Evolutionary conservation across 225 moss, liverwort and hornwort species (phyloP), one percentile per base, ranked within the genome.

Genomic region (Sphagnum contortum): DNA sequence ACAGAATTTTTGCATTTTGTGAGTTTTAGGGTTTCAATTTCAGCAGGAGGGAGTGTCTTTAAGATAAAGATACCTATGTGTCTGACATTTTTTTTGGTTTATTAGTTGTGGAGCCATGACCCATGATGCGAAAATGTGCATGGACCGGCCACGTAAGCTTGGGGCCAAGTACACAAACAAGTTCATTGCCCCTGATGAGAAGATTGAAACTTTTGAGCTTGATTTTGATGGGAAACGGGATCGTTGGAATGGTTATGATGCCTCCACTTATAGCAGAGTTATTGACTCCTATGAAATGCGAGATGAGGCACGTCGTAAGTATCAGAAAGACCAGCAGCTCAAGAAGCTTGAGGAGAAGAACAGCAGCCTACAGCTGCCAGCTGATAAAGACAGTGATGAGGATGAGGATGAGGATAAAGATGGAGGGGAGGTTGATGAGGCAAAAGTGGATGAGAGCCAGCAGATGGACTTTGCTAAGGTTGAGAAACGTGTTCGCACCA

Each of bases 381-480:
- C 85, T 64, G 93, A 85, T 61, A 87, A 85, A 66, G 90, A 89
- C 61, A 81, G 81, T 60, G 88, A 87, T 59, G 91, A 91, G 55
- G 92, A 90, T 57, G 94, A 91, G 55, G 96, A 92, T n/a, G 92
- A 96, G 66, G 92, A 96, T 65, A 87, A 90, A 63, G 92, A 93
- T 70, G 96, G 90, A 81, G 84, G 78, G 2, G 96, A 98, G 65
- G 90, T 98, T 9, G 92, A 98, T 71, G 96, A 98, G 79, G 96
- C 92, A 2, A 98, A 98, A 77, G 96, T 98, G 14, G 93, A 98
- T 67, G 96, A 98, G 68, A 92, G 90, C 62, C 88, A 98, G 61
- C 96, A 98, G 69, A 93, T 98, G 93, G 93, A 98, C 62, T 98
- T 98, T 49, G 93, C 93, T 29, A 98, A 98, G 72, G 96, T 98